Evolutionary conservation across 805 yeast species (phyloP).

Genomic region (Yarrowia osloensis): DNA sequence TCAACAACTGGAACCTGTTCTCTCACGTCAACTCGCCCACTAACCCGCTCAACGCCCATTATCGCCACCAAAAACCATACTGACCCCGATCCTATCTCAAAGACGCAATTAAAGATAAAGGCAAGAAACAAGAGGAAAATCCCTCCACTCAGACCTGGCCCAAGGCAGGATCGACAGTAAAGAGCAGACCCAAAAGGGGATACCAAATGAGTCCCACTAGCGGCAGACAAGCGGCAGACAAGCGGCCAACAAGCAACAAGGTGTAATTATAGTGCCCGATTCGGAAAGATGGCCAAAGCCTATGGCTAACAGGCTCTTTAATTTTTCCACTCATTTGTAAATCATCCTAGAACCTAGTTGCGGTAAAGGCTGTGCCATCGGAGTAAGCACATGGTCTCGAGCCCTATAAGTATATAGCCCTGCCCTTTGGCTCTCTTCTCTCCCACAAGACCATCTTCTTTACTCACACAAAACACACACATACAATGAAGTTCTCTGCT

Average conservation of each 20-base stretch:
- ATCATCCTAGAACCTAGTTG: neutral
- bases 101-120: neutral
- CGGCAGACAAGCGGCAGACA: neutral
- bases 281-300: slow-evolving; percentile 12
- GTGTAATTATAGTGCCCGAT: slow-evolving; percentile 12
- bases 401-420: neutral
- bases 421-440: neutral
- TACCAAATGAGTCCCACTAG: neutral
- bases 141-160: slow-evolving; percentile 1
- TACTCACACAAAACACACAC: neutral
- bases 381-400: neutral
- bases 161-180: slow-evolving; percentile 17
- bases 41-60: too few species aligned
- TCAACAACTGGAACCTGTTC: too few species aligned
- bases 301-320: neutral
- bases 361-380: neutral
- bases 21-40: too few species aligned
- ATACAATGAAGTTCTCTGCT: slow-evolving; percentile 21
- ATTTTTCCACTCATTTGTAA: neutral
- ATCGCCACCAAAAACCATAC: neutral
- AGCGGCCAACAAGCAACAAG: neutral
- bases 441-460: neutral
- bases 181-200: neutral
- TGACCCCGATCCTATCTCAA: neutral
- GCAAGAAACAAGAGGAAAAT: neutral